Evolutionary conservation across 2,329 filamentous ascomycete species (phyloP), one percentile per base, ranked within the genome.

Genomic region (Aspergillus fischeri): DNA sequence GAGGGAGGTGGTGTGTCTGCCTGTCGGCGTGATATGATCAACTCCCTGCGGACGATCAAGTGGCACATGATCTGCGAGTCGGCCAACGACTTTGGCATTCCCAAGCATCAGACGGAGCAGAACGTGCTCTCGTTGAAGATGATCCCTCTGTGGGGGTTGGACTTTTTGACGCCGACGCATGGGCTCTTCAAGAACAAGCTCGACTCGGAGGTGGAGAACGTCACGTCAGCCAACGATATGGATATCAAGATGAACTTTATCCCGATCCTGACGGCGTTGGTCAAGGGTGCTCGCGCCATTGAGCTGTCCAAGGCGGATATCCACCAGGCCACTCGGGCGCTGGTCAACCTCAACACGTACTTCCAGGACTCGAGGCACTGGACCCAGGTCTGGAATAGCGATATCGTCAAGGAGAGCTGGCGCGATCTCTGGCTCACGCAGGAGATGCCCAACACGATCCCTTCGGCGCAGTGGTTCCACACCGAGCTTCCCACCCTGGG

Each of bases 61-160:
- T 82, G 81, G 72, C 80, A 83, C 62, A 81, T 83, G 62, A 70
- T 83, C 47, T 80, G 79, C 51, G 81, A 83, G 68, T 79, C 79
- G 5, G 81, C 81, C 8, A 82, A 82, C 62, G 81, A 83, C 58
- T 83, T 78, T 59, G 81, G 81, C 29, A 75, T 82, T 21, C 81
- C 81, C 5, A 78, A 81, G 20, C 81, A 82, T 67, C 81, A 83
- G 65, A 80, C 81, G 0, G 81, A 83, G 68, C 76, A 77, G 62
- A 83, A 82, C 56, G 76, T 83, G 9, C 79, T 82, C 63, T 82
- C 81, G 0, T 67, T 83, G 56, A 83, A 82, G 61, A 71, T 82
- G 20, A 71, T 83, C 38, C 81, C 81, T 3, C 74, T 83, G 1
- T 83, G 81, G 81, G 81, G 81, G 3, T 66, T 83, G 51, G 81